A percentile compares a stretch with the other conserved stretches of the same genome.
phyloP scores from a whole-genome alignment of 2,329 filamentous ascomycete species.

The Talaromyces funiculosus region DNA sequence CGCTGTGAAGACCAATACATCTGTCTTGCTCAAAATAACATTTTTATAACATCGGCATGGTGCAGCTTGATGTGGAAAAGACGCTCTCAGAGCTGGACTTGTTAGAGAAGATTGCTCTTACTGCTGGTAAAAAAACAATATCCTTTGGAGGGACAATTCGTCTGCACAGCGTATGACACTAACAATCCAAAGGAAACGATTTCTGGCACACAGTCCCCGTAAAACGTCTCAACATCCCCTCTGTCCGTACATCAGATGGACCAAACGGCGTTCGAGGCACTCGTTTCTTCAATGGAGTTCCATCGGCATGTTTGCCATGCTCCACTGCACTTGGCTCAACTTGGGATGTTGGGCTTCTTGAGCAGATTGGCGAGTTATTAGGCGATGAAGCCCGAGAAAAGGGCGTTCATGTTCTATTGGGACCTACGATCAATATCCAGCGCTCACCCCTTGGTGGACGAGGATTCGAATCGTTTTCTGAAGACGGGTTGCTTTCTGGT shows the following conservation, averaged over 20 bases:
- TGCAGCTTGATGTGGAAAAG: constrained; percentile 37
- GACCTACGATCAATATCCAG: constrained; percentile 76
- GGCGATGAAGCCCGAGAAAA: constrained; percentile 67
- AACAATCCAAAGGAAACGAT: constrained; percentile 38
- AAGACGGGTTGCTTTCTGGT: constrained; percentile 72
- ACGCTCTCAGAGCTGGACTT: constrained; percentile 50
- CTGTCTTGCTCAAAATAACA: neutral
- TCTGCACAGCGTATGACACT: too few species aligned
- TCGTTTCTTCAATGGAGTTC: constrained; percentile 60
- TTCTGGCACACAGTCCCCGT: constrained; percentile 66
- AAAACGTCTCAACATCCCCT: constrained; percentile 57
- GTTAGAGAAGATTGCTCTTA: constrained; percentile 52
- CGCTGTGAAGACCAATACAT: neutral
- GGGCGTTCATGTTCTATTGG: constrained; percentile 67
- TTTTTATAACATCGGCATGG: constrained; percentile 19
- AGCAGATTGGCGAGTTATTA: constrained; percentile 64
- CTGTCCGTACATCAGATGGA: constrained; percentile 63
- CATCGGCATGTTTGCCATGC: constrained; percentile 74
- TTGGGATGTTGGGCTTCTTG: constrained; percentile 67
- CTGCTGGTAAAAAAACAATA: constrained; percentile 24
- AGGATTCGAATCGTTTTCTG: constrained; percentile 82
- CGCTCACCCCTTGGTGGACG: constrained; percentile 76
- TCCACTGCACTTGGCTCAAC: constrained; percentile 73
- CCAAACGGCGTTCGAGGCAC: constrained; percentile 65
- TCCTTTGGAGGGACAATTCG: too few species aligned